Conservation (phyloP, 768 basidiomycete genomes). For the Tylopilus sp. region DNA sequence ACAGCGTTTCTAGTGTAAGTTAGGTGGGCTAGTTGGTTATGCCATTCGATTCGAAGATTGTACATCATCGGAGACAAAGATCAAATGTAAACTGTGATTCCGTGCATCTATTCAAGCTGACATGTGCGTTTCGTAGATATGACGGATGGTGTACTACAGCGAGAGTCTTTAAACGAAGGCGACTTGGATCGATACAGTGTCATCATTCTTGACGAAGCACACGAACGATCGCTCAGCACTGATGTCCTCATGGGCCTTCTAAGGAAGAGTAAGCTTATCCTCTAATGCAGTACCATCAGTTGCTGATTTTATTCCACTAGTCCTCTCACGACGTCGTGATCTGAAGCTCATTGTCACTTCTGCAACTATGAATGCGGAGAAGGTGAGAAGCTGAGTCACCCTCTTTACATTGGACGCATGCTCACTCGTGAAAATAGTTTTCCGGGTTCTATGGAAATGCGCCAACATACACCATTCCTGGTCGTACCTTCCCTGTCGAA, state of each 20-base stretch:
- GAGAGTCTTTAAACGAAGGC: constrained; percentile 98
- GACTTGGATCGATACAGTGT: constrained; percentile 95
- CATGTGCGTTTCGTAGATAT: constrained; percentile 57
- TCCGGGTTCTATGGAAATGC: constrained; percentile 94
- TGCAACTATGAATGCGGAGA: constrained; percentile 99
- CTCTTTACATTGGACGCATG: neutral
- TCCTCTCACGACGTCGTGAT: constrained; percentile 86
- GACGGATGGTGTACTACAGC: constrained; percentile 98
- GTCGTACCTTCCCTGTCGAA: constrained; percentile 97
- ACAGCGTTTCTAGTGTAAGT: constrained; percentile 60
- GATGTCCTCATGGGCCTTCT: constrained; percentile 98
- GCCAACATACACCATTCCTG: constrained; percentile 89
- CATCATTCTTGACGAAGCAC: constrained; percentile 98
- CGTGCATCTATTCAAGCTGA: neutral
- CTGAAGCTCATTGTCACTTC: constrained; percentile 97
- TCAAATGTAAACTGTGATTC: constrained; percentile 73
- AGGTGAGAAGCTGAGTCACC: constrained; percentile 46
- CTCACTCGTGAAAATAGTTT: constrained; percentile 56
- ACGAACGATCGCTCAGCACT: constrained; percentile 95
- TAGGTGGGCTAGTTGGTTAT: constrained; percentile 91
- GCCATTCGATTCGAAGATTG: constrained; percentile 99
- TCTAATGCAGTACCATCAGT: neutral
- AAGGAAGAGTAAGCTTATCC: constrained; percentile 70
- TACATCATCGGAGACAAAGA: constrained; percentile 89
- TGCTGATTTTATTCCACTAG: constrained; percentile 33